Evolutionary conservation across 176 grass and related monocot species (phyloP).

Genomic region (Paspalum notatum): DNA sequence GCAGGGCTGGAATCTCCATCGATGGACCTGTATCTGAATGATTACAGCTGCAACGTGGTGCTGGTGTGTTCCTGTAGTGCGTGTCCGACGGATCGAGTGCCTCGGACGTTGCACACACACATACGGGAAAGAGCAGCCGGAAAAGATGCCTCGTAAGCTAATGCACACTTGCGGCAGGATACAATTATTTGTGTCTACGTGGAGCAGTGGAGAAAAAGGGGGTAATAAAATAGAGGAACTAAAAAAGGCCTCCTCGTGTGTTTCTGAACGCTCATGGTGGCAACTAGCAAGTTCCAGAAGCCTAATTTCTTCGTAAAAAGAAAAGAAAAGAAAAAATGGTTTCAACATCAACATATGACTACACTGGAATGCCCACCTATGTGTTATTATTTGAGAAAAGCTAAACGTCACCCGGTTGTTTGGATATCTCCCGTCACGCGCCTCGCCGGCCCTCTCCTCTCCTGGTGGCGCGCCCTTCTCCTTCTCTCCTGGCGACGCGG

Average conservation of each 20-base stretch:
- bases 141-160: conserved; percentile 1
- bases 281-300: background rate
- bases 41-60: conserved; percentile 18
- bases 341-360: background rate
- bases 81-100: conserved; percentile 25
- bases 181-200: conserved; percentile 35
- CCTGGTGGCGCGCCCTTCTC: too few species aligned
- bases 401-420: too few species aligned
- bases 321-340: background rate
- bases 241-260: background rate
- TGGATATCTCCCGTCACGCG: too few species aligned
- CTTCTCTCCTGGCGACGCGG: too few species aligned
- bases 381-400: too few species aligned
- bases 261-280: conserved; percentile 8
- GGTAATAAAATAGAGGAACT: conserved; percentile 9
- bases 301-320: too few species aligned
- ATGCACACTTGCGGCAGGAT: background rate
- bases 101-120: background rate
- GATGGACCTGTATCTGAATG: conserved; percentile 13
- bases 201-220: conserved; percentile 33
- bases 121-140: background rate
- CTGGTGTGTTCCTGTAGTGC: conserved; percentile 1
- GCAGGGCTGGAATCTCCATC: conserved; percentile 30
- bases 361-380: too few species aligned
- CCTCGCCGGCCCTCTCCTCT: too few species aligned